Base-by-base conservation (phyloP, 192 early-diverging fungal genomes). In the Pilobolus umbonatus region DNA sequence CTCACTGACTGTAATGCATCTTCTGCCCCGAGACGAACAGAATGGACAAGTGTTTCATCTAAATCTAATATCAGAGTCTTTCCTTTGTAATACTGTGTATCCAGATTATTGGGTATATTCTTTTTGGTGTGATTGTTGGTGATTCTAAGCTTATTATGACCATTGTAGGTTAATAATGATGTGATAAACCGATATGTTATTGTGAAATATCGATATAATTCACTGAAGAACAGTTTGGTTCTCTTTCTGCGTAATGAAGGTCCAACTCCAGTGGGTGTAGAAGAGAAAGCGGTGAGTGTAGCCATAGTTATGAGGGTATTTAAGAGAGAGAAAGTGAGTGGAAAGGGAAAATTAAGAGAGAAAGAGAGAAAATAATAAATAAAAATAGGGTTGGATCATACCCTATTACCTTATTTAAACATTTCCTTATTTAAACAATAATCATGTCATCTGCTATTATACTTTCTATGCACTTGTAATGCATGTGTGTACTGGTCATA, bases 21-120 rank as follows among this genome's bases (percentile, higher is more conserved):
- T 30, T 61, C 81, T 46, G 63, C 84, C 77, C 63, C 63, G 31
- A 65, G 39, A 19, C 63, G 46, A 32, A 65, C 63, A 3, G 89
- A 92, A 71, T 95, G 93, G 43, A 95, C 87, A 51, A 95, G 72
- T 0, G 91, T 94, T 69, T 95, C 88, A 52, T 89, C 88, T 36
- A 89, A 62, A 73, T 89, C 88, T 47, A 89, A 61, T 3, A 88
- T 81, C 52, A 86, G 66, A 5, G 84, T 86, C 64, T 86, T 86
- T 57, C 75, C 71, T 61, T 67, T 67, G 39, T 66, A 72, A 43
- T 72, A 72, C 31, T 57, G 61, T 44, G 59, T 36, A 24, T 60
- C 39, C n/a, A n/a, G n/a, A n/a, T n/a, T n/a, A 44, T 32, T 21
- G 46, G 38, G 35, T 36, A 38, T 49, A 35, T 35, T 31, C 35